Evolutionary conservation across 1,284 basidiomycete genomes (phyloP).

Genomic region (Apiotrichum sp.): DNA sequence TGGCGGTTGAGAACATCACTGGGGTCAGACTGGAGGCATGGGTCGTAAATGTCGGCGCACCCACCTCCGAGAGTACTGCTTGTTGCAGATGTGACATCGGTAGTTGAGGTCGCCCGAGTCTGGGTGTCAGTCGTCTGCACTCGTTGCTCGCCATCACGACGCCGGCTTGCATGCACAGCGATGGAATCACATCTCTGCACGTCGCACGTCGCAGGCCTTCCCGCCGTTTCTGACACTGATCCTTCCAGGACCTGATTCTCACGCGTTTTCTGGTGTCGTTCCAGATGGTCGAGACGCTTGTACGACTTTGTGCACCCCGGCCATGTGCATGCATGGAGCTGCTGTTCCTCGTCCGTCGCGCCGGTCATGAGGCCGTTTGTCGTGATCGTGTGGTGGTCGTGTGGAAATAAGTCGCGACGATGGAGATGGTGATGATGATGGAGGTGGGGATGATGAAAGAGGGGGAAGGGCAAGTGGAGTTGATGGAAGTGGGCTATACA

Average conservation of each 20-base stretch:
- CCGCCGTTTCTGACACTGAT: too few species aligned
- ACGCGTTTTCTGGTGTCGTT: conserved; percentile 22
- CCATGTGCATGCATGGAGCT: conserved; percentile 15
- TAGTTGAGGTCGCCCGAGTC: conserved; percentile 20
- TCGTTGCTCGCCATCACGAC: too few species aligned
- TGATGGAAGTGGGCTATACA: neutral
- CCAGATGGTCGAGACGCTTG: conserved; percentile 17
- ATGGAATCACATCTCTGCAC: too few species aligned
- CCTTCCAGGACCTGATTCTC: neutral
- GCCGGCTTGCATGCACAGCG: too few species aligned
- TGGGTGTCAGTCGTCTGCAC: neutral
- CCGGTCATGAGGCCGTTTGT: too few species aligned
- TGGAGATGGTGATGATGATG: neutral
- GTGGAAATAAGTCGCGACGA: too few species aligned
- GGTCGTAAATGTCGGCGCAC: neutral
- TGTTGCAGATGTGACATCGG: conserved; percentile 14
- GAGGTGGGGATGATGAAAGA: neutral
- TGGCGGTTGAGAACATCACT: conserved; percentile 23
- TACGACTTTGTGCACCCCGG: conserved; percentile 19
- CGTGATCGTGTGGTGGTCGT: too few species aligned
- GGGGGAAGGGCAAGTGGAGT: neutral
- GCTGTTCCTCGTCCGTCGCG: neutral
- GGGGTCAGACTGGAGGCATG: neutral
- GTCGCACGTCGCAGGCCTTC: neutral
- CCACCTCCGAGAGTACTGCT: conserved; percentile 19